Percentiles rank a stretch among this genome's conserved stretches.
These are phyloP conservation scores for Pezicula radicicola DNA, from an alignment of 2,329 filamentous ascomycete species.

Conservation along the genomic window DNA sequence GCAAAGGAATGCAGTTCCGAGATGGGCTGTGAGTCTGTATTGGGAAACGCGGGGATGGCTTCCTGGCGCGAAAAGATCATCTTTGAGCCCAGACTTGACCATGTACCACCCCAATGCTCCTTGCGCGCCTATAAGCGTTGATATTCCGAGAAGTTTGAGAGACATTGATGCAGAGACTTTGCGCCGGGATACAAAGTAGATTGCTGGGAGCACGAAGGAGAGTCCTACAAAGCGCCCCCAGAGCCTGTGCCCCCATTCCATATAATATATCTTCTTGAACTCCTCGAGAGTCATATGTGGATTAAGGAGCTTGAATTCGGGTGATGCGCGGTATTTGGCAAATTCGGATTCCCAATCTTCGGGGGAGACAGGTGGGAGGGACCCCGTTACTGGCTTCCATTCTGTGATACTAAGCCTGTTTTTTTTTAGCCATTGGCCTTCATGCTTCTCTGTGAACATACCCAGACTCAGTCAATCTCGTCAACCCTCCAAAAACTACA, in stretches of 20 bases:
- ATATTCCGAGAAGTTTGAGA: conserved; percentile 75
- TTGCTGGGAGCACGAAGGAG: conserved; percentile 81
- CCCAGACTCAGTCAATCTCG: conserved; percentile 93
- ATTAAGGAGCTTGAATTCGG: conserved; percentile 90
- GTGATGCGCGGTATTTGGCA: conserved; percentile 84
- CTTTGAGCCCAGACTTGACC: conserved; percentile 94
- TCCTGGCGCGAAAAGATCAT: conserved; percentile 90
- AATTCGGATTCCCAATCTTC: conserved; percentile 93
- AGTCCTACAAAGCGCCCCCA: conserved; percentile 93
- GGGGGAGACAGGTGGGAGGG: conserved; percentile 73
- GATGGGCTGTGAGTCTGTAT: conserved; percentile 86
- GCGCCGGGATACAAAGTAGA: conserved; percentile 82
- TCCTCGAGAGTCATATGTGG: conserved; percentile 88
- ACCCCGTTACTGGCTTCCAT: conserved; percentile 96
- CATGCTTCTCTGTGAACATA: conserved; percentile 39
- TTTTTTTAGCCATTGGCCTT: conserved; percentile 5
- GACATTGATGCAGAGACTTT: conserved; percentile 79
- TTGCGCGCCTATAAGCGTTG: conserved; percentile 87
- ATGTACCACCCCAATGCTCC: conserved; percentile 99
- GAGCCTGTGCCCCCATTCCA: conserved; percentile 96
- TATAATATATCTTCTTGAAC: conserved; percentile 99
- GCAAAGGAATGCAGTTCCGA: conserved; percentile 87
- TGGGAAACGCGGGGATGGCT: conserved; percentile 91
- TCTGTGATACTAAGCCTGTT: conserved; percentile 91
- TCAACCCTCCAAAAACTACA: conserved; percentile 91